These are phyloP conservation scores for Phyllostachys edulis DNA, from an alignment of 176 grass and related monocot genomes.

Conservation along the genomic window DNA sequence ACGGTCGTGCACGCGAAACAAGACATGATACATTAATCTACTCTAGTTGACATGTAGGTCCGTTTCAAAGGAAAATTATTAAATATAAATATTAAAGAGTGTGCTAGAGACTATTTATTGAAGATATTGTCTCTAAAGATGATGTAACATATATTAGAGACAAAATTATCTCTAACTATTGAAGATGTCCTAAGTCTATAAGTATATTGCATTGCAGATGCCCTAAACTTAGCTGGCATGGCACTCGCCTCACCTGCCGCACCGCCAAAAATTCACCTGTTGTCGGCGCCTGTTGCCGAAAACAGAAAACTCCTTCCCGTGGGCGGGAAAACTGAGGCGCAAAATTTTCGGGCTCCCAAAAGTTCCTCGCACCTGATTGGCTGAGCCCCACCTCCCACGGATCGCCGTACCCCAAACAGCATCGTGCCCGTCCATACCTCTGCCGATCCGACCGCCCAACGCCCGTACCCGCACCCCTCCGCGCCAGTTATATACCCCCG, in stretches of 20 bases:
- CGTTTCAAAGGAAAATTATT: too few species aligned
- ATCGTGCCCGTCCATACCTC: neutral
- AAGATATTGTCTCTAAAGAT: too few species aligned
- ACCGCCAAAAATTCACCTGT: slow-evolving; percentile 6
- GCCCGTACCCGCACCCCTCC: neutral
- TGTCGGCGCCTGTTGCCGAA: neutral
- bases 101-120: too few species aligned
- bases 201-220: too few species aligned
- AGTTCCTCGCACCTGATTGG: slow-evolving; percentile 35
- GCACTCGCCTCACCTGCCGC: neutral
- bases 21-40: too few species aligned
- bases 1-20: too few species aligned
- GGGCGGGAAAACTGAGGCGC: slow-evolving; percentile 18
- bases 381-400: slow-evolving; percentile 3
- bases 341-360: neutral
- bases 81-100: too few species aligned
- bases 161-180: too few species aligned
- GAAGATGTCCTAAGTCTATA: too few species aligned
- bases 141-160: too few species aligned
- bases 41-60: too few species aligned
- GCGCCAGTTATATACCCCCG: neutral
- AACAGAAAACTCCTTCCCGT: neutral
- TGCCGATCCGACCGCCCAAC: neutral
- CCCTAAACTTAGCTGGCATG: too few species aligned
- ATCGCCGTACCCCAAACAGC: neutral